Base-by-base conservation (phyloP, 768 basidiomycete species). In the Suillus subaureus region DNA sequence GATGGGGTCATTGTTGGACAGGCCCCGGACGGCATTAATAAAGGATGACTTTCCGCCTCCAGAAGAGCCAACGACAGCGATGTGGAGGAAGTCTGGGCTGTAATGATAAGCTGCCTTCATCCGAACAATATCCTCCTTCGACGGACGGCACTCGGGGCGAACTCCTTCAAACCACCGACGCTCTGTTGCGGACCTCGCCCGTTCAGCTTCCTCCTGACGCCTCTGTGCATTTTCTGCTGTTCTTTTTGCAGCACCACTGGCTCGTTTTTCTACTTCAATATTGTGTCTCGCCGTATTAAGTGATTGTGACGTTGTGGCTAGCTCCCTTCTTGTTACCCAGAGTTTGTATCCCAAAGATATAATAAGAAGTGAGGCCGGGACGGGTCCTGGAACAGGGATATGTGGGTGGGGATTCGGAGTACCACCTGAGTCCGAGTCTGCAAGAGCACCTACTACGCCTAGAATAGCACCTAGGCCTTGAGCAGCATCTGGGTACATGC, bases 41-140 rank as follows among this genome's bases (percentile, higher is more conserved):
- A 76, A 61, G 16, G 75, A 73, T 13, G 75, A 76, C 63, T 76
- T 74, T 28, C 75, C 75, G 23, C 67, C n/a, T 18, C 62, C 62
- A n/a, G 31, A 15, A 15, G 49, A 37, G 31, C 62, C 62, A 39
- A 63, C 35, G 51, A 76, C 60, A 28, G 72, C 75, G 52, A 76
- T 67, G 62, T 75, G 73, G 62, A 71, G 65, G 42, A 69, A 56
- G 21, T 64, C 51, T 45, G 45, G 45, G n/a, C 45, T n/a, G 11
- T 45, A 45, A n/a, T 1, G 8, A 45, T 45, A n/a, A 8, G 3
- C 0, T 2, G 21, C 9, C n/a, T 45, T 45, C 45, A 45, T 45
- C 45, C 45, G 45, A n/a, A 11, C 9, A n/a, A 45, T 45, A 45
- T 45, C 45, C n/a, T 11, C 45, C 21, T n/a, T 11, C 21, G 21